Evolutionary conservation across 352 stramenopile genomes (phyloP).

Genomic region (Salisapilia sapeloensis): DNA sequence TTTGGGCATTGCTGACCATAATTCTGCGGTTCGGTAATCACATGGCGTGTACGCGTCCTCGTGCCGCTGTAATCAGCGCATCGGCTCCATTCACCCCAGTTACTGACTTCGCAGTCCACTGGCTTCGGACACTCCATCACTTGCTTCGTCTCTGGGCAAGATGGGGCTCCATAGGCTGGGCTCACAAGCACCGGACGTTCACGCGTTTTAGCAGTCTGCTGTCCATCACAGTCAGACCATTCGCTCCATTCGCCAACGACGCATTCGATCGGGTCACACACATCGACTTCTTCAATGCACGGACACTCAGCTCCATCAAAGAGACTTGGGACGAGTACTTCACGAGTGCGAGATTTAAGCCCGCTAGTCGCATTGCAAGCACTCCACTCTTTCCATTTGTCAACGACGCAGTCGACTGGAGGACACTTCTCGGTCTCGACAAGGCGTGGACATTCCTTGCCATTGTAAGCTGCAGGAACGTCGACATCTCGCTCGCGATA

Average conservation of each 20-base stretch:
- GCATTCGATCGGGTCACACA: conserved; percentile 5
- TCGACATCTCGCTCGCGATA: conserved; percentile 7
- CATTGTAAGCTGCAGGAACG: conserved; percentile 1
- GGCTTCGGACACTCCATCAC: conserved; percentile 3
- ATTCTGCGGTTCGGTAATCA: conserved; percentile 10
- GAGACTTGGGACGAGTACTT: conserved; percentile 1
- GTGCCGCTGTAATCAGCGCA: conserved; percentile 7
- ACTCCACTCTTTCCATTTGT: conserved; percentile 2
- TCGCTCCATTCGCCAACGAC: conserved; percentile 2
- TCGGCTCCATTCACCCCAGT: conserved; percentile 9
- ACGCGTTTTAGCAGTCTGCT: conserved; percentile 20
- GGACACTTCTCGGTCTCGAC: conserved; percentile 3
- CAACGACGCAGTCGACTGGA: conserved; percentile 2
- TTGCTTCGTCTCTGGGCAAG: conserved; percentile 9
- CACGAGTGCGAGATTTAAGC: conserved; percentile 2
- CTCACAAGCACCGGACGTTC: conserved; percentile 14
- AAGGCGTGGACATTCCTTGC: conserved; percentile 1
- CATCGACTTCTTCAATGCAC: neutral
- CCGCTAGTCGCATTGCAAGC: conserved; percentile 2
- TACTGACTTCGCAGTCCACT: conserved; percentile 11
- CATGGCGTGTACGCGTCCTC: conserved; percentile 6
- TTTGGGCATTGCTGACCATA: conserved; percentile 10
- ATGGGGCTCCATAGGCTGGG: conserved; percentile 12
- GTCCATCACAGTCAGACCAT: conserved; percentile 9
- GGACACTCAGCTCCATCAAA: conserved; percentile 5